phyloP scores from a whole-genome alignment of 495 filamentous ascomycete species.

The Elasticomyces elasticus region DNA sequence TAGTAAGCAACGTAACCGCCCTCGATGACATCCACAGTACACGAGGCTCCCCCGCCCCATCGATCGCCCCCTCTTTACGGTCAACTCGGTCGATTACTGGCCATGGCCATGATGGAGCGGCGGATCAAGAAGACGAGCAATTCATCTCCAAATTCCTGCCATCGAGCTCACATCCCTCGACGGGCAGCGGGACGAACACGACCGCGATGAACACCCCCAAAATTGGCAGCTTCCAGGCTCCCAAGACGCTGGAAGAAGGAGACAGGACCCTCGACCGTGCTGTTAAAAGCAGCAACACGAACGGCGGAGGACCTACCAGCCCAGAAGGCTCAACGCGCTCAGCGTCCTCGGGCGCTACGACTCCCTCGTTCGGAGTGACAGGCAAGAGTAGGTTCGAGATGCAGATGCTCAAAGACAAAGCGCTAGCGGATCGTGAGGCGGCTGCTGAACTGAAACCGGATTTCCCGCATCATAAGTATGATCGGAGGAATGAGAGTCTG shows the following conservation, averaged over 20 bases:
- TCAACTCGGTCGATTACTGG: constrained; percentile 12
- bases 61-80: constrained; percentile 10
- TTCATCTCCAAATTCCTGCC: constrained; percentile 20
- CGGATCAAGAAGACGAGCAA: constrained; percentile 9
- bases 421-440: constrained; percentile 15
- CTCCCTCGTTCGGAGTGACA: constrained; percentile 3
- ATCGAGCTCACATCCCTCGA: constrained; percentile 16
- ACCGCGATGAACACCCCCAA: constrained; percentile 14
- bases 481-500: constrained; percentile 20
- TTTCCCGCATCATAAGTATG: constrained; percentile 17
- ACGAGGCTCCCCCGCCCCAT: constrained; percentile 12
- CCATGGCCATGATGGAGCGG: constrained; percentile 9
- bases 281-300: neutral
- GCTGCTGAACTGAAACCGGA: constrained; percentile 1
- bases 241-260: constrained; percentile 11
- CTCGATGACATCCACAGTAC: constrained; percentile 10
- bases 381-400: constrained; percentile 17
- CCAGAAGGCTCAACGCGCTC: constrained; percentile 12
- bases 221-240: constrained; percentile 8
- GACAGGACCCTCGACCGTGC: constrained; percentile 2
- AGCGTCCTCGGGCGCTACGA: constrained; percentile 12
- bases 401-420: constrained; percentile 17
- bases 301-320: constrained; percentile 3
- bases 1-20: constrained; percentile 16
- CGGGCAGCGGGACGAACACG: constrained; percentile 16